Evolutionary conservation across 2,329 filamentous ascomycete genomes (phyloP).

Genomic region (Chlorencoelia australis): DNA sequence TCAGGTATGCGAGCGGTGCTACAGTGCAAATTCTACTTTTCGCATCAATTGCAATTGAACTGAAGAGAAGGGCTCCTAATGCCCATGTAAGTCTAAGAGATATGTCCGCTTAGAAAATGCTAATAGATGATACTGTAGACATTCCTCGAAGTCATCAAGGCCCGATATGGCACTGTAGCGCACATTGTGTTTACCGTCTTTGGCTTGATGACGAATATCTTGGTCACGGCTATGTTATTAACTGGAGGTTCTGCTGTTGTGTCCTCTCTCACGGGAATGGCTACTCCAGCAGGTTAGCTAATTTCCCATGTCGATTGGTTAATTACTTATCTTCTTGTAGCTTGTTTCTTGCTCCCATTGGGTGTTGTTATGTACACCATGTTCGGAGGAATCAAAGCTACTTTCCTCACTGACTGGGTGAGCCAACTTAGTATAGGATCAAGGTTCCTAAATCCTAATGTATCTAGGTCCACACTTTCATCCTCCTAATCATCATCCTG

Average conservation of each 20-base stretch:
- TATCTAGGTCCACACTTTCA: slow-evolving; percentile 65
- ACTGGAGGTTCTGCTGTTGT: slow-evolving; percentile 74
- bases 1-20: slow-evolving; percentile 60
- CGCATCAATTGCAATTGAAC: slow-evolving; percentile 78
- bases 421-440: not conserved
- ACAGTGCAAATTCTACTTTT: slow-evolving; percentile 85
- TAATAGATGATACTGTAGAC: slow-evolving; percentile 28
- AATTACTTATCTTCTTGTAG: slow-evolving; percentile 1
- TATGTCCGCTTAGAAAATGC: not conserved
- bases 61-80: slow-evolving; percentile 80
- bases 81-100: slow-evolving; percentile 45
- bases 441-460: slow-evolving; percentile 37
- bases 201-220: slow-evolving; percentile 72
- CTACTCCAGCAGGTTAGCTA: slow-evolving; percentile 52
- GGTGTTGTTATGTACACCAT: slow-evolving; percentile 75
- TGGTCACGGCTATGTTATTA: slow-evolving; percentile 82
- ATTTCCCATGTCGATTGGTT: not conserved
- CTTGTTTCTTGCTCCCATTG: slow-evolving; percentile 72
- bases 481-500: slow-evolving; percentile 75
- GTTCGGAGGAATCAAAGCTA: slow-evolving; percentile 73
- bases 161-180: slow-evolving; percentile 62
- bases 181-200: slow-evolving; percentile 77
- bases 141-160: slow-evolving; percentile 73
- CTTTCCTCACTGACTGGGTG: slow-evolving; percentile 55
- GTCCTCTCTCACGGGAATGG: slow-evolving; percentile 60